Conservation (phyloP, 331 rosid genomes). For the Cydonia oblonga region DNA sequence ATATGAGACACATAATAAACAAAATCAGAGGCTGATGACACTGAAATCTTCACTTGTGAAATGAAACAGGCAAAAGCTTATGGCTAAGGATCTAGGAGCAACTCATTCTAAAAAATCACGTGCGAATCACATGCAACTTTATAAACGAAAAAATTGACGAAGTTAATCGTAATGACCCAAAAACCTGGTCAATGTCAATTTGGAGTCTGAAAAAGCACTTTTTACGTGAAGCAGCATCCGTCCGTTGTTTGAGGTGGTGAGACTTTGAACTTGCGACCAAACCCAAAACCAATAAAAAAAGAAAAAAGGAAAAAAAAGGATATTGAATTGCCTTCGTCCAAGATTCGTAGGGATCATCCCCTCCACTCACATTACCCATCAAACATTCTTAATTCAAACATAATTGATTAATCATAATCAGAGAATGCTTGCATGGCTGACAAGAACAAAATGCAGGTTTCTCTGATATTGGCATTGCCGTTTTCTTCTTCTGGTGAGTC, state of each 20-base stretch:
- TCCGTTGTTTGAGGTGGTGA: neutral
- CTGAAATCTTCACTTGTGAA: conserved; percentile 2
- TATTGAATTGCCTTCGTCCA: neutral
- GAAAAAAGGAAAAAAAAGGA: neutral
- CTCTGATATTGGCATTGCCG: conserved; percentile 19
- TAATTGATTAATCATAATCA: too few species aligned
- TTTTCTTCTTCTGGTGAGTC: conserved; percentile 6
- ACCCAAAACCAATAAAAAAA: neutral
- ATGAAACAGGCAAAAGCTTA: conserved; percentile 57
- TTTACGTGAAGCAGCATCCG: neutral
- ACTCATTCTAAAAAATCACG: conserved; percentile 5
- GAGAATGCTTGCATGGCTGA: neutral
- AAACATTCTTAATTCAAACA: neutral
- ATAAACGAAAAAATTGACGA: neutral
- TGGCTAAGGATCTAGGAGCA: conserved; percentile 62
- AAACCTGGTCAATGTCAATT: neutral
- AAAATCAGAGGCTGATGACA: neutral
- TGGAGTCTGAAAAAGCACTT: neutral
- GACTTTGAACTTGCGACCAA: neutral
- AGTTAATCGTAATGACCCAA: too few species aligned
- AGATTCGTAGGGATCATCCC: neutral
- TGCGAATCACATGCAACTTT: neutral
- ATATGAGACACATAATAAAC: neutral
- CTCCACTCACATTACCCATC: neutral
- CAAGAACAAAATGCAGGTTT: neutral